Percentiles rank a stretch among this genome's conserved stretches.
These are phyloP conservation scores for Hymenoscyphus fructigenus DNA, from an alignment of 2,329 filamentous ascomycete species.

Conservation along the genomic window DNA sequence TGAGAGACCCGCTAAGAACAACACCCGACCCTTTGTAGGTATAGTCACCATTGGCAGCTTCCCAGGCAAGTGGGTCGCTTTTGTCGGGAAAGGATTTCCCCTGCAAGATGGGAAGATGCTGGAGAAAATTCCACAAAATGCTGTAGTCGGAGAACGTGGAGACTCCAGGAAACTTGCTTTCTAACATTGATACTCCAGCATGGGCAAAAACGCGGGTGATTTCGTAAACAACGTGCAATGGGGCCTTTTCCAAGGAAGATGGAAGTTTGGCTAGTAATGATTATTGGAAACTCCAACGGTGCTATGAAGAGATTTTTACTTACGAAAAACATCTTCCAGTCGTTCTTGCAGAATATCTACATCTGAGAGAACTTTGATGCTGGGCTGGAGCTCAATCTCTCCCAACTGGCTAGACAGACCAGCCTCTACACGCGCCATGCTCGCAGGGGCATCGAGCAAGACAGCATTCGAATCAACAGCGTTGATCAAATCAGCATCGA, in stretches of 20 bases:
- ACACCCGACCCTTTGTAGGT: slow-evolving; percentile 40
- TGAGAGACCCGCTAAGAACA: slow-evolving; percentile 45
- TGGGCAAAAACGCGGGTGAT: slow-evolving; percentile 34
- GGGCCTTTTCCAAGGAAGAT: slow-evolving; percentile 15
- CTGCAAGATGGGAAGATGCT: slow-evolving; percentile 41
- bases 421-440: slow-evolving; percentile 12
- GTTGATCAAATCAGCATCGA: slow-evolving; percentile 22
- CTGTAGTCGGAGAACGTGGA: slow-evolving; percentile 45
- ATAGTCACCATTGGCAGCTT: slow-evolving; percentile 19
- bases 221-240: slow-evolving; percentile 33
- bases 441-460: neutral
- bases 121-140: slow-evolving; percentile 44
- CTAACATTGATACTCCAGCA: slow-evolving; percentile 24
- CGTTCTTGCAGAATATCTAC: slow-evolving; percentile 17
- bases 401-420: slow-evolving; percentile 18
- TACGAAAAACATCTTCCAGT: slow-evolving; percentile 23
- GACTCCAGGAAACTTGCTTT: slow-evolving; percentile 17
- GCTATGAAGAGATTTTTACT: slow-evolving; percentile 10
- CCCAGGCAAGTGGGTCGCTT: slow-evolving; percentile 47
- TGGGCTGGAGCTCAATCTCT: neutral
- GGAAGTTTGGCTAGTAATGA: slow-evolving; percentile 26
- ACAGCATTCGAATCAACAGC: slow-evolving; percentile 13
- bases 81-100: slow-evolving; percentile 50
- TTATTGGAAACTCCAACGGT: neutral
- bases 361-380: neutral